Evolutionary conservation across 257 asterid genomes (phyloP).

Genomic region (Paulownia fortunei): DNA sequence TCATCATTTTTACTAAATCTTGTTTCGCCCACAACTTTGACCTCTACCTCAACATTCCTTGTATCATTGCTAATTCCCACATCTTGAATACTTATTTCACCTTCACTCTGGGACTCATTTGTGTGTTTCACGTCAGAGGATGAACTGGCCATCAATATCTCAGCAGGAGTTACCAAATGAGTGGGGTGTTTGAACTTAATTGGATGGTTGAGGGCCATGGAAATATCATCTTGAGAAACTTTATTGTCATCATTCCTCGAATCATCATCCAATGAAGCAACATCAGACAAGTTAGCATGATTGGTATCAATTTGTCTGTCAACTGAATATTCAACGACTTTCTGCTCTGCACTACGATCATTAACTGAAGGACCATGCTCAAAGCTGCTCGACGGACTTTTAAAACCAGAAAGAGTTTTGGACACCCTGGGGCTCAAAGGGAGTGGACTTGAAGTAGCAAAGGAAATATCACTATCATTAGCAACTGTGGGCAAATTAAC

Average conservation of each 20-base stretch:
- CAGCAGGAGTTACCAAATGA: conserved; percentile 95
- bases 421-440: conserved; percentile 85
- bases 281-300: conserved; percentile 63
- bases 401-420: conserved; percentile 66
- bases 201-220: conserved; percentile 58
- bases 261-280: conserved; percentile 62
- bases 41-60: conserved; percentile 74
- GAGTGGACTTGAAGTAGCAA: conserved; percentile 62
- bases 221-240: conserved; percentile 61
- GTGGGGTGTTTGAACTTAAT: conserved; percentile 94
- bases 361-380: conserved; percentile 54
- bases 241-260: conserved; percentile 57
- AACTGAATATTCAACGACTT: conserved; percentile 67
- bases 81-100: conserved; percentile 69
- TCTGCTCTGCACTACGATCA: conserved; percentile 58
- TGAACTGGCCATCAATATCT: conserved; percentile 84
- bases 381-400: conserved; percentile 62
- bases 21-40: conserved; percentile 77
- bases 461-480: conserved; percentile 51
- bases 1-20: conserved; percentile 59
- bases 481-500: conserved; percentile 45
- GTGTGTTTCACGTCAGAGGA: conserved; percentile 68
- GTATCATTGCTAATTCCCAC: conserved; percentile 59
- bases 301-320: conserved; percentile 69
- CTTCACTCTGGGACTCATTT: conserved; percentile 63